Percentiles rank a stretch among this genome's conserved stretches.
These are phyloP conservation scores for Trichosporon faecale DNA, from an alignment of 1,284 basidiomycete species.

Conservation along the genomic window DNA sequence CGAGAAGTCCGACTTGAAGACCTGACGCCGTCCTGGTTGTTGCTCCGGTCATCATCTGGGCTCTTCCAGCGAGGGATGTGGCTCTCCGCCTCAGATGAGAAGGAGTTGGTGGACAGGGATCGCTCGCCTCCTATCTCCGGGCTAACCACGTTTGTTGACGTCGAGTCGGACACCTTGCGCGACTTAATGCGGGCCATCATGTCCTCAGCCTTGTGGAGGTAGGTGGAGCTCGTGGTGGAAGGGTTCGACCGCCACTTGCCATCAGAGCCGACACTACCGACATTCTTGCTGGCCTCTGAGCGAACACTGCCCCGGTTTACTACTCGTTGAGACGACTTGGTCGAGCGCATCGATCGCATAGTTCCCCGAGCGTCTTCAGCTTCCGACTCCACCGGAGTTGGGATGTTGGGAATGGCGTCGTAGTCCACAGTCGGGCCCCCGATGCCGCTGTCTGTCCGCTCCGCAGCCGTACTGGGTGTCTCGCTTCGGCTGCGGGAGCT, in stretches of 20 bases:
- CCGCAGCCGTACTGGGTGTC: background rate
- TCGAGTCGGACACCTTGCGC: slow-evolving; percentile 41
- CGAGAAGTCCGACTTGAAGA: slow-evolving; percentile 3
- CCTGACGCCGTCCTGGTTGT: background rate
- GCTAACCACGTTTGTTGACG: slow-evolving; percentile 28
- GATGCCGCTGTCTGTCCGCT: background rate
- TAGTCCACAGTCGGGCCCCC: slow-evolving; percentile 34
- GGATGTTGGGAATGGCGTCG: slow-evolving; percentile 1
- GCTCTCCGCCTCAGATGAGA: slow-evolving; percentile 10
- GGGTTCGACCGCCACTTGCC: slow-evolving; percentile 40
- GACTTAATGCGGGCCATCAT: slow-evolving; percentile 77
- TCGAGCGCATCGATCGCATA: background rate
- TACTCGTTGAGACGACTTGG: slow-evolving; percentile 5
- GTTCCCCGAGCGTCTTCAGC: background rate
- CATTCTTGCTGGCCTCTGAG: slow-evolving; percentile 5
- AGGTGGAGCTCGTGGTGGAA: slow-evolving; percentile 54
- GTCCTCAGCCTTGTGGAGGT: slow-evolving; percentile 68
- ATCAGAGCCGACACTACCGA: slow-evolving; percentile 32
- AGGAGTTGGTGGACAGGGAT: background rate
- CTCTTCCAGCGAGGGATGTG: slow-evolving; percentile 10
- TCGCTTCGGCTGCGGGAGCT: slow-evolving; percentile 10
- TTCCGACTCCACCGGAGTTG: background rate
- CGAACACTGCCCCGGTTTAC: background rate
- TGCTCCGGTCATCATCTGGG: background rate
- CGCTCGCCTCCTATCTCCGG: background rate